Base-by-base conservation (phyloP, 106 monocot genomes). In the Dendrobium nobile region DNA sequence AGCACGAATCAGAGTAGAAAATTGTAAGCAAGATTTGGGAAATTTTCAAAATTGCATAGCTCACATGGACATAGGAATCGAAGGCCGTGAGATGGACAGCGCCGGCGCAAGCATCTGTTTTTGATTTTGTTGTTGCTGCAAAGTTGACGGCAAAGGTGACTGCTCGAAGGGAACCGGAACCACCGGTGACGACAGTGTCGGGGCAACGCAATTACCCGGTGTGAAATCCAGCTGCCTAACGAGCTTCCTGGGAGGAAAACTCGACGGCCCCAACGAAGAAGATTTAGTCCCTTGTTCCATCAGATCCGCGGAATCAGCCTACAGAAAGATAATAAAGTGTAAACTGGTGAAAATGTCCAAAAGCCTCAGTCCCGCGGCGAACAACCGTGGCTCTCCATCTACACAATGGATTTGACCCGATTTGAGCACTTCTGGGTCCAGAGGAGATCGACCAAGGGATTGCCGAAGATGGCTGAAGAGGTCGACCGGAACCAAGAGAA, bases 221-320 rank as follows among this genome's bases (percentile, higher is more conserved):
- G 88, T 86, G 85, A 90, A 90, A 80, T 90, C 90, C 9, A 90
- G 90, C 73, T 90, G 90, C 18, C 90, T 73, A 0, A 84, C 82
- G n/a, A 90, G 86, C 86, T 90, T 90, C 76, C 81, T 90, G 8
- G 82, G 77, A 22, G 85, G 88, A 58, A 89, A 85, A 87, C 87
- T 87, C 18, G 72, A 83, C 68, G 81, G 84, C 79, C 59, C 75
- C 70, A 80, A 48, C 26, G 86, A 79, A 76, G 77, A 45, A 15
- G 84, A 70, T 54, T 80, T 44, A 11, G 24, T 70, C 5, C 78
- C 70, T 72, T 84, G 82, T 55, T 84, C 87, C 79, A 75, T 80
- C 54, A 61, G 79, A 74, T 77, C 85, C 85, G 75, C 58, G 64
- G 47, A 68, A 48, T 64, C 64, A 13, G 4, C 7, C 84, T 22